These are phyloP conservation scores for Lyophyllum atratum DNA, from an alignment of 768 basidiomycete species.

Conservation along the genomic window DNA sequence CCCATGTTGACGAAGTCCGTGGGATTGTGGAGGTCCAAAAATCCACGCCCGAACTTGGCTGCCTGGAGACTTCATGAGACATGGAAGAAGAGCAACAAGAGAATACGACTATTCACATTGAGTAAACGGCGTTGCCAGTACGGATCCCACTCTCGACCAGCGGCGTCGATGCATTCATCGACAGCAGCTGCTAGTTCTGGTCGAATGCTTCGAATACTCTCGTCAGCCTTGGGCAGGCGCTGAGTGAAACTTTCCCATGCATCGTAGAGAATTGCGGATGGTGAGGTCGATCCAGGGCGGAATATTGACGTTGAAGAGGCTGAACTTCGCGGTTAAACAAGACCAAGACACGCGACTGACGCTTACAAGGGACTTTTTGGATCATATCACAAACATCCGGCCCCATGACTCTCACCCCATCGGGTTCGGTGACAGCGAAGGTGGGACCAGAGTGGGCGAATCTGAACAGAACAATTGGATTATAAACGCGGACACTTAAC, in stretches of 20 bases:
- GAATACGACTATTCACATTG: conserved; percentile 52
- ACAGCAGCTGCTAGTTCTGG: conserved; percentile 58
- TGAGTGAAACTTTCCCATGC: conserved; percentile 85
- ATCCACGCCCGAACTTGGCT: conserved; percentile 95
- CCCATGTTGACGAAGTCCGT: conserved; percentile 93
- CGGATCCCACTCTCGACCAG: conserved; percentile 89
- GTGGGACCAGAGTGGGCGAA: conserved; percentile 78
- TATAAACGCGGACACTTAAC: not conserved
- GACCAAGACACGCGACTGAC: not conserved
- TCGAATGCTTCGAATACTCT: conserved; percentile 85
- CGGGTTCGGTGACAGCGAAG: conserved; percentile 82
- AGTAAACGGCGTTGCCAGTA: conserved; percentile 87
- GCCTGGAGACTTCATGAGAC: conserved; percentile 50
- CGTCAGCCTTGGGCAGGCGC: conserved; percentile 90
- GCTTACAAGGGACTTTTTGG: conserved; percentile 88
- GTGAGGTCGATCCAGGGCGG: conserved; percentile 88
- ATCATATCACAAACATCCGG: conserved; percentile 84
- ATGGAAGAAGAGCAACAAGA: conserved; percentile 1
- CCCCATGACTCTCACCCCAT: conserved; percentile 85
- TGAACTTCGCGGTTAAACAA: conserved; percentile 25
- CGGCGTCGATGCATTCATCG: conserved; percentile 89
- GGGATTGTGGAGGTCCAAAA: conserved; percentile 90
- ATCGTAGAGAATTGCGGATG: conserved; percentile 89
- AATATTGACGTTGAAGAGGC: conserved; percentile 84
- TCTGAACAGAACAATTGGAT: conserved; percentile 39